Evolutionary conservation across 2,329 filamentous ascomycete species (phyloP), one percentile per base, ranked within the genome.

Genomic region (Pestalotiopsis sp.): DNA sequence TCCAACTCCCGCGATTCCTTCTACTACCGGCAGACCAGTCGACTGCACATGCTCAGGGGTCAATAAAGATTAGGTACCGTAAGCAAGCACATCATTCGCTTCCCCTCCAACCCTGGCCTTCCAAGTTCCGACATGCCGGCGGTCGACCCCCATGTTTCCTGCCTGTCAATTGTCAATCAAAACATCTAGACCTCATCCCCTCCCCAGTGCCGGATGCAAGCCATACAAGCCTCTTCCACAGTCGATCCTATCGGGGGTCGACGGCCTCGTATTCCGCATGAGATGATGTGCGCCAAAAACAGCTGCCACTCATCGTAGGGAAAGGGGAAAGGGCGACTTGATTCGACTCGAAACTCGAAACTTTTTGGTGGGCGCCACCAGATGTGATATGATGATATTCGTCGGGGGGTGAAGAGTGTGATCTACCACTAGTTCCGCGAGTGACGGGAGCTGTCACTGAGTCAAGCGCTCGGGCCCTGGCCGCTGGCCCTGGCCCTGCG

Each of bases 401-500:
- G 31, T 9, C 31, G 31, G 31, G 31, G 31, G 9, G 31, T 11
- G 17, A 13, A 27, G 17, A 60, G 27, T 40, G 59, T 62, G 59
- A 62, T 62, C 25, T 62, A 5, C 59, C 57, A 23, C 23, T 59
- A 52, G 45, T 23, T 52, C 31, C 20, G 59, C 59, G 17, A 40
- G 59, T 62, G 59, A 20, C 59, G 59, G 59, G 27, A 62, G 31
- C 59, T 62, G 59, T 40, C 27, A 62, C 14, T 23, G n/a, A 36
- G 38, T 14, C 17, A n/a, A 20, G 59, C 59, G 59, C 31, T 40
- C 38, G 45, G 45, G 45, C 17, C 45, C 20, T 52, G 45, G 14
- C 45, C 17, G 13, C 20, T 52, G 45, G 14, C 45, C 17, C 13
- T 52, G 45, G 14, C 45, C 17, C 25, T 23, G 11, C 57, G 57